Conservation (phyloP, 2,329 filamentous ascomycete species). For the Albifimbria verrucaria region DNA sequence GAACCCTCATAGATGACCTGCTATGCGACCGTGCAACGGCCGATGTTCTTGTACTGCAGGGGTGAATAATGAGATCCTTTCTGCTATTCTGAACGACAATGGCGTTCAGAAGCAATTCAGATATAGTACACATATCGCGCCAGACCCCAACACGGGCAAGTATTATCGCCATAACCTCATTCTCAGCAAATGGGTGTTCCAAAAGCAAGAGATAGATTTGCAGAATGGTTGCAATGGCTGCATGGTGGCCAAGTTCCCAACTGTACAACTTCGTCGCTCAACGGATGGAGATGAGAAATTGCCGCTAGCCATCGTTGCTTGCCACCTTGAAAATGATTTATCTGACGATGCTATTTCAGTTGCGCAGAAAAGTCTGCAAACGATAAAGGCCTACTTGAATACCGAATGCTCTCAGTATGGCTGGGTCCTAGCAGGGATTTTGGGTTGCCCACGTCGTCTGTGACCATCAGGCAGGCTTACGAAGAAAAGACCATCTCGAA, state of each 20-base stretch:
- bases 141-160: no score
- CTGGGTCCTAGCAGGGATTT: constrained; percentile 63
- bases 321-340: constrained; percentile 61
- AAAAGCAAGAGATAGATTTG: no score
- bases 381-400: constrained; percentile 44
- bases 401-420: constrained; percentile 38
- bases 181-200: constrained; percentile 55
- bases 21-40: constrained; percentile 37
- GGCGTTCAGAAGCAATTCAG: no score
- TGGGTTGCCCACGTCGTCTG: constrained; percentile 58
- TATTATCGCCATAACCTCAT: no score
- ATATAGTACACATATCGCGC: no score
- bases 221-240: no score
- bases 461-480: constrained; percentile 52
- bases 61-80: no score
- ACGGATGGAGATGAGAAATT: constrained; percentile 17
- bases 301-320: constrained; percentile 49
- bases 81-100: no score
- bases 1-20: constrained; percentile 40
- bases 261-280: constrained; percentile 9
- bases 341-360: constrained; percentile 54
- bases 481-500: constrained; percentile 50
- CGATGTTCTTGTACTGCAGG: constrained; percentile 51
- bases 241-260: constrained; percentile 42
- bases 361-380: constrained; percentile 55